These are phyloP conservation scores for Picochlorum sp. DNA, from an alignment of 139 green algal genomes.

Conservation along the genomic window DNA sequence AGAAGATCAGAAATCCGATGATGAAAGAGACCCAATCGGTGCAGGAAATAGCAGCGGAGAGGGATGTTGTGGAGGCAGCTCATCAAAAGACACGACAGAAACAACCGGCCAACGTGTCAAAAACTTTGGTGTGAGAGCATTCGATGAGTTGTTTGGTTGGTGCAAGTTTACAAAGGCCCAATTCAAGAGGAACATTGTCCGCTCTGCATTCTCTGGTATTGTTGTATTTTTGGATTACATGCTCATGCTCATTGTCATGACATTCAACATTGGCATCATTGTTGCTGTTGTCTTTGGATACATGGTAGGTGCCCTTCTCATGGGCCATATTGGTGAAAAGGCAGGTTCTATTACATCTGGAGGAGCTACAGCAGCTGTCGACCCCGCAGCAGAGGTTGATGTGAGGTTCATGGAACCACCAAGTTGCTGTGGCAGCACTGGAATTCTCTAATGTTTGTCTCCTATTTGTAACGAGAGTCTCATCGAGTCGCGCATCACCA, in stretches of 20 bases:
- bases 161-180: neutral
- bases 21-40: neutral
- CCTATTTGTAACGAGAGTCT: neutral
- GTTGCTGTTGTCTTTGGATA: conserved; percentile 27
- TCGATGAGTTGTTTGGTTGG: neutral
- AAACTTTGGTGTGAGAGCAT: neutral
- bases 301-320: conserved; percentile 28
- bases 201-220: conserved; percentile 10
- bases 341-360: neutral
- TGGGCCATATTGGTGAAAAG: conserved; percentile 24
- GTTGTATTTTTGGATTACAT: conserved; percentile 27
- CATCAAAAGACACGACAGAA: neutral
- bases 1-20: neutral
- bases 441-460: neutral
- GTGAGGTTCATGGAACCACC: conserved; percentile 9
- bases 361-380: conserved; percentile 1
- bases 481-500: no score
- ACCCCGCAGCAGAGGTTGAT: conserved; percentile 10
- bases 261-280: conserved; percentile 46
- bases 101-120: neutral
- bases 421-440: neutral
- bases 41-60: no score
- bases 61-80: neutral
- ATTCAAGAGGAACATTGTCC: conserved; percentile 19
- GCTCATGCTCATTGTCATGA: conserved; percentile 46